Conservation (phyloP, 441 rosid species). For the Macaranga tanarius region DNA sequence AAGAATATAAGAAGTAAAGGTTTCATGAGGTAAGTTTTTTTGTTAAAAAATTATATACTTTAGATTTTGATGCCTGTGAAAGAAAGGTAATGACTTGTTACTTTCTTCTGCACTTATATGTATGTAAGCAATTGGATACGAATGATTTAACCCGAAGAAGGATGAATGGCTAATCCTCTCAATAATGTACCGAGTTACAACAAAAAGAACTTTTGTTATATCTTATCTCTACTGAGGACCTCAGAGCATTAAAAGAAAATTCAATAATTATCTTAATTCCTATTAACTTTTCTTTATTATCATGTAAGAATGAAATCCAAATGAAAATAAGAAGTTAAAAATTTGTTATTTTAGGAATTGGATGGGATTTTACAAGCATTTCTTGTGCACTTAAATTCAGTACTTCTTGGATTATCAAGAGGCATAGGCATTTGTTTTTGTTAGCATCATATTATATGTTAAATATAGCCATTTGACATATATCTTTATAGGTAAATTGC, state of each 20-base stretch:
- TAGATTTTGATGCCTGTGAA: neutral
- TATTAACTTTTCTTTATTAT: neutral
- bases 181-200: neutral
- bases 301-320: neutral
- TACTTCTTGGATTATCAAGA: neutral
- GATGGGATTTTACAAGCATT: neutral
- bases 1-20: constrained; percentile 92
- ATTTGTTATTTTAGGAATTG: neutral
- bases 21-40: constrained; percentile 58
- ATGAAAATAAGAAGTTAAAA: neutral
- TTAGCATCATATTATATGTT: too few species aligned
- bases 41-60: constrained; percentile 1
- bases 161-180: neutral
- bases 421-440: neutral
- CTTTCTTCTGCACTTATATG: neutral
- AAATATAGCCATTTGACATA: constrained; percentile 17
- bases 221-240: neutral
- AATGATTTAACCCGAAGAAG: neutral
- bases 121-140: neutral
- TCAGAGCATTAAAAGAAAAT: neutral
- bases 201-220: too few species aligned
- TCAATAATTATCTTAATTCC: neutral
- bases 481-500: too few species aligned
- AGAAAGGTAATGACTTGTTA: neutral
- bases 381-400: neutral